Evolutionary conservation across 495 filamentous ascomycete species (phyloP).

Genomic region (Aspergillus baeticus): DNA sequence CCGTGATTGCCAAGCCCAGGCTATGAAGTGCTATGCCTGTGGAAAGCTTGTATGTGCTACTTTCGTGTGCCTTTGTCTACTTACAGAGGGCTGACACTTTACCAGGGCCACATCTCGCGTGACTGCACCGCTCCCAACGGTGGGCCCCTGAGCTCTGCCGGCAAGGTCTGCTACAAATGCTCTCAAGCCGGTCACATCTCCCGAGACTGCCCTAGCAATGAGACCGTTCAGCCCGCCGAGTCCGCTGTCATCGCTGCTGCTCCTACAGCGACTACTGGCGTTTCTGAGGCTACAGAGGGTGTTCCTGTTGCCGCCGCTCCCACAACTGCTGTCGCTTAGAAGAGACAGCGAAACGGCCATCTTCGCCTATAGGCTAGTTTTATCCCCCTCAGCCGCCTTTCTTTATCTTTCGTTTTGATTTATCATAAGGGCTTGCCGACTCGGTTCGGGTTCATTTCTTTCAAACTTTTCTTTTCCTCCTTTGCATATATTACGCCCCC

Average conservation of each 20-base stretch:
- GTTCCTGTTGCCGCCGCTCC: slow-evolving; percentile 47
- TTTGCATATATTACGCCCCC: slow-evolving; percentile 45
- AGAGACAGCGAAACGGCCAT: slow-evolving; percentile 9
- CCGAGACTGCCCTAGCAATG: slow-evolving; percentile 74
- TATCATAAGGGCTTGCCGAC: slow-evolving; percentile 31
- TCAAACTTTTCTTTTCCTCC: slow-evolving; percentile 26
- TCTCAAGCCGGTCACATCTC: slow-evolving; percentile 95
- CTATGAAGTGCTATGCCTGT: slow-evolving; percentile 99
- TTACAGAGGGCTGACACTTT: not conserved
- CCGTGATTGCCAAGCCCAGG: slow-evolving; percentile 97
- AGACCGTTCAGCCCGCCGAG: slow-evolving; percentile 49
- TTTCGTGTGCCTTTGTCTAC: not conserved
- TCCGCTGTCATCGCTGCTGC: slow-evolving; percentile 39
- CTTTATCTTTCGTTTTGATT: slow-evolving; percentile 25
- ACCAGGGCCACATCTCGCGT: slow-evolving; percentile 85
- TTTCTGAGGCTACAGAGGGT: slow-evolving; percentile 24
- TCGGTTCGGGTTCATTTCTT: slow-evolving; percentile 24
- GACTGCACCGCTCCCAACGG: slow-evolving; percentile 98
- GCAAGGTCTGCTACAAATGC: slow-evolving; percentile 99
- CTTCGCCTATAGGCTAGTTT: slow-evolving; percentile 20
- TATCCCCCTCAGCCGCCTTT: slow-evolving; percentile 22
- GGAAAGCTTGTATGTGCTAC: slow-evolving; percentile 69
- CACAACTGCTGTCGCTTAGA: slow-evolving; percentile 57
- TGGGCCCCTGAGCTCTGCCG: slow-evolving; percentile 89
- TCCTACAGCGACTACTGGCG: slow-evolving; percentile 16